Evolutionary conservation across 1,139 yeast species (phyloP).

Genomic region (Yamadazyma songkhlaensis): DNA sequence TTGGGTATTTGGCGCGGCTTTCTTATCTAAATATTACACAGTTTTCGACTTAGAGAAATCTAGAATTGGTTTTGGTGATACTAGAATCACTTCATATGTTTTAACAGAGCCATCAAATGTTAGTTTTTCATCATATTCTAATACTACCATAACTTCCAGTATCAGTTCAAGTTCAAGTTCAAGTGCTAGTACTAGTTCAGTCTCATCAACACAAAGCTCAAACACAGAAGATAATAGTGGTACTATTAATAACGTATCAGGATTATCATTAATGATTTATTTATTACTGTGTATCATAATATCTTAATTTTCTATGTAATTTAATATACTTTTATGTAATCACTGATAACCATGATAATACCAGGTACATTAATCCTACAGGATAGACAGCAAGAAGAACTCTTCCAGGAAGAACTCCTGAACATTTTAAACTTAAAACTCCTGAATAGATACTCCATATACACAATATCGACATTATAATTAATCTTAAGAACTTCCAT

Average conservation of each 20-base stretch:
- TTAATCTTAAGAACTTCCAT: conserved; percentile 54
- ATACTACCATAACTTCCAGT: background rate
- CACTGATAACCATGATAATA: conserved; percentile 76
- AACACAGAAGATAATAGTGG: conserved; percentile 10
- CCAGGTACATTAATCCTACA: conserved; percentile 68
- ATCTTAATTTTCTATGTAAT: background rate
- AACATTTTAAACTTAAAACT: conserved; percentile 61
- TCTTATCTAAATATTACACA: conserved; percentile 55
- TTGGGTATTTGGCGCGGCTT: conserved; percentile 62
- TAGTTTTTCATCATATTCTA: conserved; percentile 1
- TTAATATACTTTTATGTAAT: conserved; percentile 43
- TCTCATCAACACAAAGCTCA: conserved; percentile 1
- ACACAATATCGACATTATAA: conserved; percentile 51
- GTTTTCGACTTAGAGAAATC: conserved; percentile 54
- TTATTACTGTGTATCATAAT: conserved; percentile 9
- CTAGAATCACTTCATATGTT: conserved; percentile 13
- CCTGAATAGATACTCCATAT: conserved; percentile 75
- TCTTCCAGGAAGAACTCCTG: conserved; percentile 69
- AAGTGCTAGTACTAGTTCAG: background rate
- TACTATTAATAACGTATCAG: conserved; percentile 6
- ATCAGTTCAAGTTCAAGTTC: conserved; percentile 1
- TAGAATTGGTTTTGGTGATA: conserved; percentile 45
- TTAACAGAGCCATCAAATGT: conserved; percentile 7
- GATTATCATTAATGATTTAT: conserved; percentile 6
- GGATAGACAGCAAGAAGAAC: conserved; percentile 77